Evolutionary conservation across 805 yeast genomes (phyloP).

Genomic region (Clavispora carvajalis): DNA sequence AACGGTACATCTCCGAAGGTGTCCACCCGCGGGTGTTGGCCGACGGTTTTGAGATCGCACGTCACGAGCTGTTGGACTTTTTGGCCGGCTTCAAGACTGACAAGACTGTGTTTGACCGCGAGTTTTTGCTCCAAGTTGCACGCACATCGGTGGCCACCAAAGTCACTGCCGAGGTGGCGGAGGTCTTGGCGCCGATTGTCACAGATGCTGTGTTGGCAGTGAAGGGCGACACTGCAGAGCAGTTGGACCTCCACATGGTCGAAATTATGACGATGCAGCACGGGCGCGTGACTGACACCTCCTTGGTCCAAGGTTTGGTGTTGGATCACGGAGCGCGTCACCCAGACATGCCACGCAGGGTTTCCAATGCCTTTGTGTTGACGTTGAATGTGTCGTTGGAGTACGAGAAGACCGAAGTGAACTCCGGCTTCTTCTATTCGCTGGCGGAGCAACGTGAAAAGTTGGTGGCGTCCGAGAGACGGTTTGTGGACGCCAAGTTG

Average conservation of each 20-base stretch:
- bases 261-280: conserved; percentile 99
- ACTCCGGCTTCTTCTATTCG: conserved; percentile 91
- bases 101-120: conserved; percentile 64
- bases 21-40: conserved; percentile 92
- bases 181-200: conserved; percentile 85
- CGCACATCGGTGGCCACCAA: conserved; percentile 85
- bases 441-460: conserved; percentile 94
- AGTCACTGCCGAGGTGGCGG: conserved; percentile 69
- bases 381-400: conserved; percentile 92
- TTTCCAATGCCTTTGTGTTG: conserved; percentile 77
- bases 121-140: conserved; percentile 86
- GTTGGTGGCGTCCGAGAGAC: conserved; percentile 87
- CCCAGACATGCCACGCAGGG: conserved; percentile 95
- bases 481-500: conserved; percentile 90
- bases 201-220: conserved; percentile 92
- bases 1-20: conserved; percentile 86
- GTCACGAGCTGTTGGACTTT: conserved; percentile 65
- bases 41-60: conserved; percentile 91
- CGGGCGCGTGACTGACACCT: conserved; percentile 77
- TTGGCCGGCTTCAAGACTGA: conserved; percentile 61
- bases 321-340: conserved; percentile 98
- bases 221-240: conserved; percentile 39
- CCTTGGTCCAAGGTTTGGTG: conserved; percentile 81
- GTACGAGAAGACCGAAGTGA: conserved; percentile 96
- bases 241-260: conserved; percentile 90